Evolutionary conservation across 1,139 yeast species (phyloP).

Genomic region (Pneumocystis sp.): DNA sequence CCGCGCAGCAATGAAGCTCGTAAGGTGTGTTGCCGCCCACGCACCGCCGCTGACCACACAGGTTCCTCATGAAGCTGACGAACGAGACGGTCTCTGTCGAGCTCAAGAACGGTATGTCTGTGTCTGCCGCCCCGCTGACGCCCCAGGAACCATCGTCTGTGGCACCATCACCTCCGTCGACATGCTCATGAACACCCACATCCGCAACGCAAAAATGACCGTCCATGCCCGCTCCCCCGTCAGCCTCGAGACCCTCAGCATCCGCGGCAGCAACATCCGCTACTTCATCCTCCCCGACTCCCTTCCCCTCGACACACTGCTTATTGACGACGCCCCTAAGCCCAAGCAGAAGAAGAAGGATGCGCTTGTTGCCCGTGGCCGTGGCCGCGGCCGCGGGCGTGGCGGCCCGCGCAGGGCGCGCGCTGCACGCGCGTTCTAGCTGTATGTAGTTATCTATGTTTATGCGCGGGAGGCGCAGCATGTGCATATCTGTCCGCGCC

Average conservation of each 20-base stretch:
- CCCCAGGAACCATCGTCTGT: constrained; percentile 36
- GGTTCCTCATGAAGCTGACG: constrained; percentile 74
- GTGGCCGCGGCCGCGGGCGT: constrained; percentile 12
- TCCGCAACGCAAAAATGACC: constrained; percentile 68
- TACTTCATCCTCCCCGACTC: constrained; percentile 79
- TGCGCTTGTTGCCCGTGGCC: constrained; percentile 14
- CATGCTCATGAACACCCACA: constrained; percentile 81
- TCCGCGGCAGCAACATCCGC: constrained; percentile 83
- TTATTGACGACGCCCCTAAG: constrained; percentile 44
- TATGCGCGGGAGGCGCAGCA: too few species aligned
- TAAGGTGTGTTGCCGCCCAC: neutral
- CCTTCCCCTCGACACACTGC: constrained; percentile 59
- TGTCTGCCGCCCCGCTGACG: neutral
- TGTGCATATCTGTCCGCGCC: too few species aligned
- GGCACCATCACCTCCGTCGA: constrained; percentile 69
- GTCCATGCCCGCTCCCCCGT: constrained; percentile 60
- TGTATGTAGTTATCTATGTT: neutral
- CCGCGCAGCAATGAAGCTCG: neutral
- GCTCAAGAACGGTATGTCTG: constrained; percentile 56
- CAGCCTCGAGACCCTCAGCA: constrained; percentile 59
- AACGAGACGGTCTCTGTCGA: constrained; percentile 86
- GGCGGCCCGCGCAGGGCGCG: constrained; percentile 21
- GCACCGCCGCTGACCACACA: constrained; percentile 11
- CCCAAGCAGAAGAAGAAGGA: constrained; percentile 24
- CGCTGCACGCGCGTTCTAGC: constrained; percentile 17